Evolutionary conservation across 2,329 filamentous ascomycete genomes (phyloP), one percentile per base, ranked within the genome.

Genomic region (Diplodia seriata): DNA sequence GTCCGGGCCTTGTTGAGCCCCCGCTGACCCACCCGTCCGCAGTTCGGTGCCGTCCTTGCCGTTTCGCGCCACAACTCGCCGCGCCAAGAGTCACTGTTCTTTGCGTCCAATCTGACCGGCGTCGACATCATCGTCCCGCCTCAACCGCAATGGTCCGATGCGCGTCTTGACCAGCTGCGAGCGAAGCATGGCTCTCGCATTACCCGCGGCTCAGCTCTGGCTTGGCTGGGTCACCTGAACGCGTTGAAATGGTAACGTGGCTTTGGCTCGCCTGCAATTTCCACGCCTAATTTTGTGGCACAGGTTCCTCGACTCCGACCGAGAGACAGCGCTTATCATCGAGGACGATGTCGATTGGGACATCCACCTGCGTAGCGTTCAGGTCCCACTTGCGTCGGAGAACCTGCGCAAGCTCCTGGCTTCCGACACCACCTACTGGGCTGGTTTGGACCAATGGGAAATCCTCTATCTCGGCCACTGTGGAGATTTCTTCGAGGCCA

Each of bases 271-370:
- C 49, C 47, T 43, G 43, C 54, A 62, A 53, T 57, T 36, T 56
- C 50, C 38, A 14, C 40, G n/a, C n/a, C 53, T 68, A 43, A 68
- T 71, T 23, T 23, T 69, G 70, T 26, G 65, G 72, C 64, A 49
- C 57, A 76, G 74, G 75, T 80, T 81, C 70, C 70, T 80, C 14
- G 70, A 70, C 29, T 75, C 74, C 15, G 70, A 70, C 53, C 72
- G 76, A 26, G 68, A 73, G 23, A 78, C 78, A 2, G 77, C 76
- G 26, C 69, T 80, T 3, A 76, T 80, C 53, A 66, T 81, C 68
- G 79, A 81, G 74, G 79, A 81, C 68, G 79, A 81, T 67, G 76
- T 79, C 6, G 77, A 80, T 70, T 80, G 76, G 76, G 75, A 78
- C 66, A 77, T 80, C 53, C 76, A 74, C 62, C 73, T 80, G 40